Evolutionary conservation across 495 filamentous ascomycete genomes (phyloP), one percentile per base, ranked within the genome.

Genomic region (Penicillium samsonianum): DNA sequence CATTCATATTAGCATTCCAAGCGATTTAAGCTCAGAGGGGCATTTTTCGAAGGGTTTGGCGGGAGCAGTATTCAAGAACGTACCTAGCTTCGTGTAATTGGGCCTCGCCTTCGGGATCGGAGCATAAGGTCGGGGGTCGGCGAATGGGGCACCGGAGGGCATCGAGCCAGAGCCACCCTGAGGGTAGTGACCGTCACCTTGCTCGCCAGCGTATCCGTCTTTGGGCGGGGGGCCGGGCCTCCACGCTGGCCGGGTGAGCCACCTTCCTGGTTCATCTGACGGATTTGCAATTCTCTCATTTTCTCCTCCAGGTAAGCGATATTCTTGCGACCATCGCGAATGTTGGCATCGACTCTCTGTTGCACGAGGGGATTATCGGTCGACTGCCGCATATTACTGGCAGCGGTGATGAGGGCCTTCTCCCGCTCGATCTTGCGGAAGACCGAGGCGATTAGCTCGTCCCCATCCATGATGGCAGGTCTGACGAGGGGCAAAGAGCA

Each of bases 371-470:
- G 87, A 72, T 99, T 98, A 75, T 90, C 86, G 65, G 93, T 96
- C 67, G 92, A 91, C 77, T 91, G 89, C 79, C 92, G 88, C 90
- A 99, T 96, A 56, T 88, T 83, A 70, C 90, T 90, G 50, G 95
- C 95, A 63, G 90, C 92, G 73, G 90, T 87, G 81, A 99, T 94
- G 63, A 99, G 84, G 65, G 88, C 88, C 81, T 93, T 92, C 74
- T 99, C 95, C 72, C 94, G 85, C 81, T 97, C 91, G 76, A 98
- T 97, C 90, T 99, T 98, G 77, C 86, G 88, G 78, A 88, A 85
- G 79, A 98, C 90, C 77, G 92, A 89, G 75, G 81, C 83, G 76
- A 93, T 84, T 65, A 89, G 84, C 65, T 92, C 88, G 64, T 96
- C 91, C 73, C 74, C 74, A 57, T 77, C 77, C 77, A 79, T 79